phyloP scores from a whole-genome alignment of 805 yeast genomes.

The Zygotorulaspora sp. region DNA sequence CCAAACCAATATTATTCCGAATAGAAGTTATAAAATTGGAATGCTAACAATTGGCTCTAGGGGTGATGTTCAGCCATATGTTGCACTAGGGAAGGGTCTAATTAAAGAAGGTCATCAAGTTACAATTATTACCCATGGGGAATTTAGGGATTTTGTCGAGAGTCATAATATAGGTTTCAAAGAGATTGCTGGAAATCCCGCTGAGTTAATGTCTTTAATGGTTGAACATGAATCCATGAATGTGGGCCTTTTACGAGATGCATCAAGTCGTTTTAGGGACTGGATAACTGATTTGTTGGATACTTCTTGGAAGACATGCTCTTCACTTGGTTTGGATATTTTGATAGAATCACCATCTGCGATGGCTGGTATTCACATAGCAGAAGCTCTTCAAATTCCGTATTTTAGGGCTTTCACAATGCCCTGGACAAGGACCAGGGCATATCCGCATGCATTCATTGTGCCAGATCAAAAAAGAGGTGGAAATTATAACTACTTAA shows the following conservation, averaged over 20 bases:
- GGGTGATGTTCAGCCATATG: slow-evolving; percentile 96
- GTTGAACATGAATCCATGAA: slow-evolving; percentile 86
- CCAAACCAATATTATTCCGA: slow-evolving; percentile 49
- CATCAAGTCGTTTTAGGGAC: slow-evolving; percentile 66
- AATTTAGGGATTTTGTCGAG: slow-evolving; percentile 72
- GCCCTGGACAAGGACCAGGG: slow-evolving; percentile 97
- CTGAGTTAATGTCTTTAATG: slow-evolving; percentile 87
- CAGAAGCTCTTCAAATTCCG: slow-evolving; percentile 85
- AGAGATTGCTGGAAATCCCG: slow-evolving; percentile 87
- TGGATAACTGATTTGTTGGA: slow-evolving; percentile 76
- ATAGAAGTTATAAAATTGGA: slow-evolving; percentile 53
- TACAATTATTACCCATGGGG: slow-evolving; percentile 79
- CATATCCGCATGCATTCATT: slow-evolving; percentile 94
- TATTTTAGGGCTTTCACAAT: slow-evolving; percentile 93
- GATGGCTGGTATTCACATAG: slow-evolving; percentile 92
- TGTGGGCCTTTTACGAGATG: slow-evolving; percentile 77
- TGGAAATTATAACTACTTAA: slow-evolving; percentile 86
- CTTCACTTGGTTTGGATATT: slow-evolving; percentile 55
- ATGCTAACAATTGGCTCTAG: slow-evolving; percentile 88
- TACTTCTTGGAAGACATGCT: slow-evolving; percentile 85
- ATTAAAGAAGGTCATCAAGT: slow-evolving; percentile 78
- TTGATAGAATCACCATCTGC: slow-evolving; percentile 95
- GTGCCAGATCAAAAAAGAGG: slow-evolving; percentile 92
- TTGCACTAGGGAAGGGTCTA: slow-evolving; percentile 80
- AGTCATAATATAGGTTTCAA: slow-evolving; percentile 62